Base-by-base conservation (phyloP, 306 rosid genomes). In the Cucumis cinereus region DNA sequence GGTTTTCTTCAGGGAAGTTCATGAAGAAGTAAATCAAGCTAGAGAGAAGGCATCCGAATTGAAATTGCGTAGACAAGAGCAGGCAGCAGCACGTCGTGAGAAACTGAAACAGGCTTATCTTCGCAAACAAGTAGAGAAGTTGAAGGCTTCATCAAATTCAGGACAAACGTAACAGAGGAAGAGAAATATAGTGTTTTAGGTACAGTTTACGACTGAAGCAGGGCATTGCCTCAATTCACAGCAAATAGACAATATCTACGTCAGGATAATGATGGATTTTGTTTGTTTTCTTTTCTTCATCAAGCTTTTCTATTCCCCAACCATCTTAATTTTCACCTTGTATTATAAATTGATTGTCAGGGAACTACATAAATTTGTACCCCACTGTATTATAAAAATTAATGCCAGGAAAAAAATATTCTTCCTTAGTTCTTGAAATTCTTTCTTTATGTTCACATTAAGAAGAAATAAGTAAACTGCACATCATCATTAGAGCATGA, bases 51-150 rank as follows among this genome's bases (percentile, higher is more conserved):
- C 90, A 14, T 86, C 95, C n/a, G 92, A 91, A 75, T 79, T 93
- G 56, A 93, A 89, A 84, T 59, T 77, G 53, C 90, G 86, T 47
- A 88, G 98, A 86, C 88, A 89, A 78, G 92, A 86, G 82, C 98
- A 89, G 54, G 90, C 81, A 22, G 82, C 85, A 55, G 83, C 93
- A 36, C 92, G 85, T 4, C 96, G 96, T 1, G 90, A 91, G 89
- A 93, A 91, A 79, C 79, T 93, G 68, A 93, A 81, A 80, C 97
- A 89, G 74, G 96, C 95, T 4, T 91, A 93, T 83, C 87, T 93
- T 43, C 92, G 89, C 77, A 93, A 93, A 84, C 89, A 87, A 79
- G 78, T 94, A 40, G 95, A 90, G 83, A 90, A 89, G 83, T 74
- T 92, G 76, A 91, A 81, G 84, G 89, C 95, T 45, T 78, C 93